Evolutionary conservation across 257 asterid species (phyloP).

Genomic region (Cynanchum wilfordii): DNA sequence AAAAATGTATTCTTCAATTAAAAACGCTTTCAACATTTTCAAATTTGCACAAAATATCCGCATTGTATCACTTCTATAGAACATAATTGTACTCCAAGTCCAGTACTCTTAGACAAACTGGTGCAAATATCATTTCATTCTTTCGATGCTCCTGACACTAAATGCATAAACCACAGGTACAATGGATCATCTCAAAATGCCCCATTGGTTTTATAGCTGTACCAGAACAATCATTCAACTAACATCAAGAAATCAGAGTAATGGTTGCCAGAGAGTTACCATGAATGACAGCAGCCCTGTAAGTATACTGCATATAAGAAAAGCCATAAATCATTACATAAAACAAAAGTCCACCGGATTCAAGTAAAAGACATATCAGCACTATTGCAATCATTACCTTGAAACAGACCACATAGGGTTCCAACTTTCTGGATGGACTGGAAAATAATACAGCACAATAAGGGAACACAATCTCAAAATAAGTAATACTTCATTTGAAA

Average conservation of each 20-base stretch:
- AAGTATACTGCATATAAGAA: constrained; percentile 67
- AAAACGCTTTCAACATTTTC: background rate
- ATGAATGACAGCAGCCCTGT: constrained; percentile 97
- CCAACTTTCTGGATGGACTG: constrained; percentile 58
- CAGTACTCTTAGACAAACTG: background rate
- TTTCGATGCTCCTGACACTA: background rate
- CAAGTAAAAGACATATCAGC: background rate
- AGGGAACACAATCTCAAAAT: background rate
- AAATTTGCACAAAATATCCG: background rate
- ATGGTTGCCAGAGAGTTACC: constrained; percentile 48
- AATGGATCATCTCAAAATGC: background rate
- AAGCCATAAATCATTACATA: constrained; percentile 30
- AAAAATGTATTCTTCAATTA: background rate
- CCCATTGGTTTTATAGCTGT: background rate
- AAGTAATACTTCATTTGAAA: background rate
- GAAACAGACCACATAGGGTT: constrained; percentile 58
- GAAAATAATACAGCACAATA: constrained; percentile 8
- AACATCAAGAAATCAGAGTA: background rate
- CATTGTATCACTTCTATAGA: background rate
- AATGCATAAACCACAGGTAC: background rate
- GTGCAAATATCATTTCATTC: background rate
- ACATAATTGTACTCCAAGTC: background rate
- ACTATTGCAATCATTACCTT: constrained; percentile 23
- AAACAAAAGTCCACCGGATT: constrained; percentile 9
- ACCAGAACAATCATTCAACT: background rate